Conservation (phyloP, 2,329 filamentous ascomycete species). For the Aspergillus hortae region DNA sequence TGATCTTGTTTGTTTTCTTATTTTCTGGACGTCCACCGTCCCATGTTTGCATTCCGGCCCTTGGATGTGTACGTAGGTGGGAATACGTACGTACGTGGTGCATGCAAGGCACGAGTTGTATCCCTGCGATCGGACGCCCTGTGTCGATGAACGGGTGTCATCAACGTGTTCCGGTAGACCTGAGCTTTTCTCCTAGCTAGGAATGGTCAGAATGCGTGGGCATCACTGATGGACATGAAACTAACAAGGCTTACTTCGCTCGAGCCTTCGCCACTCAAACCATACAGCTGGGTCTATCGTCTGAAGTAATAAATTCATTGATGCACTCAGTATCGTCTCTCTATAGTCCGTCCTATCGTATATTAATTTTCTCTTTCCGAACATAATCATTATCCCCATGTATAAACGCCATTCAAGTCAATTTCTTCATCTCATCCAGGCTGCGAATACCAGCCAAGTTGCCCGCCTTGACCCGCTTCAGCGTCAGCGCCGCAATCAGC, state of each 20-base stretch:
- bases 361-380: not conserved
- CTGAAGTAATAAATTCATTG: not conserved
- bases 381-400: not conserved
- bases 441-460: slow-evolving; percentile 58
- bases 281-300: no score
- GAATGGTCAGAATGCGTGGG: no score
- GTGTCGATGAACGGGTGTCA: no score
- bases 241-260: no score
- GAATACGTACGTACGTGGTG: not conserved
- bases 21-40: not conserved
- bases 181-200: no score
- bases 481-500: slow-evolving; percentile 73
- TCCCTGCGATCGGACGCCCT: no score
- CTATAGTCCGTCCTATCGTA: not conserved
- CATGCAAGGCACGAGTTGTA: no score
- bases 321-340: not conserved
- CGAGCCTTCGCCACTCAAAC: no score
- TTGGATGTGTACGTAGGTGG: not conserved
- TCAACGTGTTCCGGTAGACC: no score
- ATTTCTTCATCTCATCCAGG: slow-evolving; percentile 34
- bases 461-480: slow-evolving; percentile 60
- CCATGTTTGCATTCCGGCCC: not conserved
- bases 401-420: slow-evolving; percentile 7
- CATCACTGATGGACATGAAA: no score
- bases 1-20: not conserved